Conservation (phyloP, 1,284 basidiomycete genomes). For the Apiotrichum gamsii region DNA sequence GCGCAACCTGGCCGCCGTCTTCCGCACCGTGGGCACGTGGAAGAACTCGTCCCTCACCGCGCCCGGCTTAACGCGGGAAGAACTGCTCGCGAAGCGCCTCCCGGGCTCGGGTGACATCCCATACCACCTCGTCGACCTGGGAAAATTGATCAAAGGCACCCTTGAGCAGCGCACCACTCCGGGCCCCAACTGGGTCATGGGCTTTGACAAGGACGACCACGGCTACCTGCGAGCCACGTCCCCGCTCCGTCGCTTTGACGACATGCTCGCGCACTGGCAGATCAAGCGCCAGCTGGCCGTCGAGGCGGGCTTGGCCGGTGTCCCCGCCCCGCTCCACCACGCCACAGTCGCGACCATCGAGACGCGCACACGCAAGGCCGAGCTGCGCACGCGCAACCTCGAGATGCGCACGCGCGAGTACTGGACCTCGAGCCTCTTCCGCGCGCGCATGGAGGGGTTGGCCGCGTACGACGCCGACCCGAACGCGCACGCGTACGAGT, state of each 20-base stretch:
- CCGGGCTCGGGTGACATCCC: not conserved
- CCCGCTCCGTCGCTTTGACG: conserved; percentile 77
- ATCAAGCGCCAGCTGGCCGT: conserved; percentile 65
- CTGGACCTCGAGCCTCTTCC: conserved; percentile 28
- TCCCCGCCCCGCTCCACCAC: conserved; percentile 11
- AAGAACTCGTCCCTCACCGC: conserved; percentile 5
- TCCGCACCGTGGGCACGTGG: conserved; percentile 54
- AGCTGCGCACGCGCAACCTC: conserved; percentile 18
- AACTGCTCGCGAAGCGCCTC: conserved; percentile 6
- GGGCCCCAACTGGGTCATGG: conserved; percentile 61
- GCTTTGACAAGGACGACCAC: conserved; percentile 57
- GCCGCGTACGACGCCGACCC: not conserved
- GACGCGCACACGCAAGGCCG: conserved; percentile 17
- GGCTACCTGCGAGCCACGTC: conserved; percentile 77
- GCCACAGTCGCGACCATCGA: conserved; percentile 24
- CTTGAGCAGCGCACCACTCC: conserved; percentile 1
- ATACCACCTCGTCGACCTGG: not conserved
- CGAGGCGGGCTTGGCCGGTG: conserved; percentile 10
- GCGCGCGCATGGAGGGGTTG: conserved; percentile 1
- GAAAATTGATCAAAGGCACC: not conserved
- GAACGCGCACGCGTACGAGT: too few species aligned
- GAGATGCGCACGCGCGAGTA: conserved; percentile 17
- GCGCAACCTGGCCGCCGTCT: conserved; percentile 60
- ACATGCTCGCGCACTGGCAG: conserved; percentile 89
- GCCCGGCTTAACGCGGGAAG: not conserved